Percentiles rank a stretch among this genome's conserved stretches.
These are phyloP conservation scores for Leccinum longicurvipes DNA, from an alignment of 768 basidiomycete genomes.

Conservation along the genomic window DNA sequence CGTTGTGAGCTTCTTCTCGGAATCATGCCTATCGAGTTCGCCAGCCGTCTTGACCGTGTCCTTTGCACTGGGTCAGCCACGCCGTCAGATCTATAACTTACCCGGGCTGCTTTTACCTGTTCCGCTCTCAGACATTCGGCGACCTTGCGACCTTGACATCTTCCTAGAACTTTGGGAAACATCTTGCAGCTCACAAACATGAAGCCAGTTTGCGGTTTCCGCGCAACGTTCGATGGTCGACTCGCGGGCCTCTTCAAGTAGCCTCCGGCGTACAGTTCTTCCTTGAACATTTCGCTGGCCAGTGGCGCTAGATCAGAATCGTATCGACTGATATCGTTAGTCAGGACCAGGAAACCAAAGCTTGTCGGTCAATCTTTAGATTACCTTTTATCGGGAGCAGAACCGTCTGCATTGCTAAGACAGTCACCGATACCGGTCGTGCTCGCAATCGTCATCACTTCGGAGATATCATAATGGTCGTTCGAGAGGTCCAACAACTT, in stretches of 20 bases:
- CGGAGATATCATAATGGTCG: slow-evolving; percentile 8
- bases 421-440: neutral
- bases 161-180: slow-evolving; percentile 18
- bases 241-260: slow-evolving; percentile 22
- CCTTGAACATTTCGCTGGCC: slow-evolving; percentile 27
- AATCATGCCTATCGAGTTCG: neutral
- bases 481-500: neutral
- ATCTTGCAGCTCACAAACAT: slow-evolving; percentile 1
- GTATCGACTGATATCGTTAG: slow-evolving; percentile 4
- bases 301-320: slow-evolving; percentile 18
- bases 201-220: slow-evolving; percentile 1
- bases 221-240: slow-evolving; percentile 4
- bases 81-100: neutral
- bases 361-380: neutral
- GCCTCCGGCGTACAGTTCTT: slow-evolving; percentile 28
- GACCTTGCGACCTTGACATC: slow-evolving; percentile 17
- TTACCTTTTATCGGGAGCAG: slow-evolving; percentile 11
- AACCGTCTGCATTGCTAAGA: neutral
- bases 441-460: slow-evolving; percentile 3
- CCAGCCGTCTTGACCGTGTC: neutral
- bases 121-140: slow-evolving; percentile 10
- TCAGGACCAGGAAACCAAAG: neutral
- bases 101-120: slow-evolving; percentile 12
- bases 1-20: slow-evolving; percentile 3
- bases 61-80: slow-evolving; percentile 9